A percentile compares a stretch with the other conserved stretches of the same genome.
These are phyloP conservation scores for Ganoderma boninense DNA, from an alignment of 1,284 basidiomycete genomes.

Conservation along the genomic window DNA sequence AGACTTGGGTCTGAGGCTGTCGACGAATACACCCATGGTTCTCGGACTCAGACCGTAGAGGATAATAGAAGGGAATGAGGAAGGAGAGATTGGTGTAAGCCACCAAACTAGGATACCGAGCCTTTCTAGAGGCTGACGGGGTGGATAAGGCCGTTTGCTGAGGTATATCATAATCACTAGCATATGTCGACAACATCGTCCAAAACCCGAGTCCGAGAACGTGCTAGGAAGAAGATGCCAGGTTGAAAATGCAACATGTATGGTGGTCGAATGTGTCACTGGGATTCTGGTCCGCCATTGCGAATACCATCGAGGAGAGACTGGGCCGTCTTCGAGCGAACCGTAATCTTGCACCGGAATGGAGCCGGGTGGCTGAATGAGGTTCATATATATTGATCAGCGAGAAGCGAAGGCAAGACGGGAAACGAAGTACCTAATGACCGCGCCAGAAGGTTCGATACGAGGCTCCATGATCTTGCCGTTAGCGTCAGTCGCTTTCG, in stretches of 20 bases:
- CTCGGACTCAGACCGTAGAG: not conserved
- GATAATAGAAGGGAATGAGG: not conserved
- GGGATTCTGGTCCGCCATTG: not conserved
- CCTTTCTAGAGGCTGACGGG: not conserved
- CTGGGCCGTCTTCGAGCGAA: slow-evolving; percentile 35
- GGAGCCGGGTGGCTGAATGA: slow-evolving; percentile 40
- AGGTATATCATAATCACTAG: not conserved
- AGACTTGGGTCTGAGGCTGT: slow-evolving; percentile 37
- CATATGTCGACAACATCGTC: not conserved
- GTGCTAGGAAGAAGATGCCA: not conserved
- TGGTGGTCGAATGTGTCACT: not conserved
- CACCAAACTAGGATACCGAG: not conserved
- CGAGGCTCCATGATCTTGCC: slow-evolving; percentile 33
- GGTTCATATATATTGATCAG: not conserved
- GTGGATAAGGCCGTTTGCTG: not conserved
- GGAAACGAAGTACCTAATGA: slow-evolving; percentile 32
- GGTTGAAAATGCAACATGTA: not conserved
- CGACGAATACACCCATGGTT: slow-evolving; percentile 15
- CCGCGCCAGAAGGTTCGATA: slow-evolving; percentile 29
- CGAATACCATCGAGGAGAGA: slow-evolving; percentile 22
- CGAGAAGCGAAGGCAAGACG: not conserved
- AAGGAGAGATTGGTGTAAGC: not conserved
- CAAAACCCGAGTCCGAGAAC: not conserved
- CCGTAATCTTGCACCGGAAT: slow-evolving; percentile 41
- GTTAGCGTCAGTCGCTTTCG: slow-evolving; percentile 35